phyloP scores from a whole-genome alignment of 345 rosid genomes.

The Bruguiera gymnorhiza region DNA sequence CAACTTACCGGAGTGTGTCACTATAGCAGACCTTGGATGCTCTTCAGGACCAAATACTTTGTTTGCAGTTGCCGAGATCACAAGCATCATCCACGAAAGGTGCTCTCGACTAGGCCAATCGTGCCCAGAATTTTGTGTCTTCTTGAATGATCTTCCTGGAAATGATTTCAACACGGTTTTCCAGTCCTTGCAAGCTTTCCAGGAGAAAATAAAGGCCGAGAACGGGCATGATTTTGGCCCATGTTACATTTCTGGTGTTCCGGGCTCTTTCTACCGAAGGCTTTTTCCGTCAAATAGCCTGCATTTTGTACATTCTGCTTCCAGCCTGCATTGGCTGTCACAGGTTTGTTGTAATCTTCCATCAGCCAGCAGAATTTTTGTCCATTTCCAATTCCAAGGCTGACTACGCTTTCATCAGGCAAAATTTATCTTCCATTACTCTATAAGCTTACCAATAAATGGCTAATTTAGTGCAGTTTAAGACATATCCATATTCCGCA shows the following conservation, averaged over 20 bases:
- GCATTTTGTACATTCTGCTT: constrained; percentile 42
- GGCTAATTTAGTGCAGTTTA: too few relatives aligned
- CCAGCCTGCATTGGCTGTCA: constrained; percentile 52
- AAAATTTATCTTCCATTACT: too few relatives aligned
- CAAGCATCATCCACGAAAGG: constrained; percentile 12
- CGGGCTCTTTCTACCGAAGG: constrained; percentile 46
- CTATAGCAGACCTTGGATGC: constrained; percentile 47
- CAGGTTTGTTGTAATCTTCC: constrained; percentile 27
- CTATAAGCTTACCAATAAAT: too few relatives aligned
- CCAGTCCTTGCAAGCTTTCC: constrained; percentile 32
- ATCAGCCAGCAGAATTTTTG: too few relatives aligned
- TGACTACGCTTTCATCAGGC: too few relatives aligned
- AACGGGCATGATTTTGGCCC: constrained; percentile 32
- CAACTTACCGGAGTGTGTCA: constrained; percentile 8
- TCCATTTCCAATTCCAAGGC: too few relatives aligned
- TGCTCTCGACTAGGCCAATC: constrained; percentile 18
- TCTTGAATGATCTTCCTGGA: constrained; percentile 38
- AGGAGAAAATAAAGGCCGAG: constrained; percentile 26
- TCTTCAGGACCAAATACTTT: constrained; percentile 43
- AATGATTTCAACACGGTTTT: constrained; percentile 49
- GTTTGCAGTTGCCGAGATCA: constrained; percentile 18
- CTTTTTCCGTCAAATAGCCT: constrained; percentile 39
- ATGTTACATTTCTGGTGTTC: constrained; percentile 32
- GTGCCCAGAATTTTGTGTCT: constrained; percentile 27
- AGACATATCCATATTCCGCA: too few relatives aligned